These are phyloP conservation scores for Lipomyces spencermartinsiae DNA, from an alignment of 805 yeast genomes.

Conservation along the genomic window DNA sequence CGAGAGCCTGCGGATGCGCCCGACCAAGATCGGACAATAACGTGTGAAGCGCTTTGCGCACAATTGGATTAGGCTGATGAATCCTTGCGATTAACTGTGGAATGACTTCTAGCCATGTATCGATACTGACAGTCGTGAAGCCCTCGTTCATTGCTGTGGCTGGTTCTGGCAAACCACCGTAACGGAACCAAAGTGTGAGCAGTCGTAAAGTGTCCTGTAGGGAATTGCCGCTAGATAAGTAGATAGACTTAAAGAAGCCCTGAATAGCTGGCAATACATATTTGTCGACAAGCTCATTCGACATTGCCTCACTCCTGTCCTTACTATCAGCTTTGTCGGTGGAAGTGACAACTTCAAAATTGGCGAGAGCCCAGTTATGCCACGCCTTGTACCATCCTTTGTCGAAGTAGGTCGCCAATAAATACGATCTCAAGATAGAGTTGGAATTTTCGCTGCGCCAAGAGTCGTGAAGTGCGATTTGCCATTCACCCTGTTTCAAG, in stretches of 20 bases:
- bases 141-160: slow-evolving; percentile 91
- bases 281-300: slow-evolving; percentile 63
- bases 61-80: slow-evolving; percentile 90
- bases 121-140: slow-evolving; percentile 83
- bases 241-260: slow-evolving; percentile 94
- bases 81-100: slow-evolving; percentile 96
- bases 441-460: slow-evolving; percentile 81
- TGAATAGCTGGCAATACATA: slow-evolving; percentile 96
- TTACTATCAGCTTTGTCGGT: slow-evolving; percentile 44
- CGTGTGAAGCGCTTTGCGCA: slow-evolving; percentile 78
- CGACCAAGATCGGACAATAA: slow-evolving; percentile 86
- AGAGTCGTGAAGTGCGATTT: slow-evolving; percentile 73
- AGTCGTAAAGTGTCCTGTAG: slow-evolving; percentile 90
- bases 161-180: slow-evolving; percentile 92
- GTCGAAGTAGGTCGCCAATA: slow-evolving; percentile 94
- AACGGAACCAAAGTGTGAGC: slow-evolving; percentile 92
- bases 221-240: slow-evolving; percentile 83
- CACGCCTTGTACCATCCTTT: slow-evolving; percentile 96
- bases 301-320: slow-evolving; percentile 34
- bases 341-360: slow-evolving; percentile 89
- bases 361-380: slow-evolving; percentile 99
- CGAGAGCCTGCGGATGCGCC: slow-evolving; percentile 96
- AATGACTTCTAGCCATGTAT: slow-evolving; percentile 92
- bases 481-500: slow-evolving; percentile 99
- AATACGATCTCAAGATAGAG: slow-evolving; percentile 86